Evolutionary conservation across 2,329 filamentous ascomycete genomes (phyloP).

Genomic region (Clonostachys chloroleuca): DNA sequence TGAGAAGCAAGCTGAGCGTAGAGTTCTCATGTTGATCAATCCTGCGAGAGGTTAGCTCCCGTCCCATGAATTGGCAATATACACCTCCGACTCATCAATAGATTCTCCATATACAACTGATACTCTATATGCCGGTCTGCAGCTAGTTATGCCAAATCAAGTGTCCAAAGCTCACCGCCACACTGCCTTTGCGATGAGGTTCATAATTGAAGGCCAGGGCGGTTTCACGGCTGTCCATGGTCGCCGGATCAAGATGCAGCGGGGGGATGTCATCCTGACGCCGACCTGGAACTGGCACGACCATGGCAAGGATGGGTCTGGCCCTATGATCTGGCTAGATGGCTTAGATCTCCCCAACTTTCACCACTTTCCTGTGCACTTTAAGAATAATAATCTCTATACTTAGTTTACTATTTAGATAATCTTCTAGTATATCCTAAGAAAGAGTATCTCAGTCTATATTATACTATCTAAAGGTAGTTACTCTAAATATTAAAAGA

Average conservation of each 20-base stretch:
- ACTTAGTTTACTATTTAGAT: too few species aligned
- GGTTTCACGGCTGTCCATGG: slow-evolving; percentile 53
- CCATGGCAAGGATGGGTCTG: slow-evolving; percentile 38
- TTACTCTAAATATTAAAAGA: too few species aligned
- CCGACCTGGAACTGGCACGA: slow-evolving; percentile 21
- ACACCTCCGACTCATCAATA: slow-evolving; percentile 7
- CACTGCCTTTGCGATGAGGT: slow-evolving; percentile 47
- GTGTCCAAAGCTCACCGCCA: slow-evolving; percentile 47
- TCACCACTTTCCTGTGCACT: slow-evolving; percentile 44
- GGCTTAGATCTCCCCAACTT: slow-evolving; percentile 47
- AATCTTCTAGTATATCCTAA: too few species aligned
- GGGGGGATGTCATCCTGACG: slow-evolving; percentile 49
- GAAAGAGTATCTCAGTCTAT: too few species aligned
- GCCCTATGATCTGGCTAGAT: slow-evolving; percentile 53
- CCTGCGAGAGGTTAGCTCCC: slow-evolving; percentile 14
- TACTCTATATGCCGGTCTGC: slow-evolving; percentile 48
- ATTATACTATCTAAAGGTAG: too few species aligned
- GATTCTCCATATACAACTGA: slow-evolving; percentile 49
- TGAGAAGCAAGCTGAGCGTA: slow-evolving; percentile 25
- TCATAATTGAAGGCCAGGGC: slow-evolving; percentile 48
- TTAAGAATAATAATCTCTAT: too few species aligned
- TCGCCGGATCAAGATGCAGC: slow-evolving; percentile 37
- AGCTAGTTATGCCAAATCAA: slow-evolving; percentile 49
- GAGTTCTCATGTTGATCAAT: slow-evolving; percentile 30
- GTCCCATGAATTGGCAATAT: not conserved